Evolutionary conservation across 345 rosid genomes (phyloP), one percentile per base, ranked within the genome.

Genomic region (Isatis tinctoria): DNA sequence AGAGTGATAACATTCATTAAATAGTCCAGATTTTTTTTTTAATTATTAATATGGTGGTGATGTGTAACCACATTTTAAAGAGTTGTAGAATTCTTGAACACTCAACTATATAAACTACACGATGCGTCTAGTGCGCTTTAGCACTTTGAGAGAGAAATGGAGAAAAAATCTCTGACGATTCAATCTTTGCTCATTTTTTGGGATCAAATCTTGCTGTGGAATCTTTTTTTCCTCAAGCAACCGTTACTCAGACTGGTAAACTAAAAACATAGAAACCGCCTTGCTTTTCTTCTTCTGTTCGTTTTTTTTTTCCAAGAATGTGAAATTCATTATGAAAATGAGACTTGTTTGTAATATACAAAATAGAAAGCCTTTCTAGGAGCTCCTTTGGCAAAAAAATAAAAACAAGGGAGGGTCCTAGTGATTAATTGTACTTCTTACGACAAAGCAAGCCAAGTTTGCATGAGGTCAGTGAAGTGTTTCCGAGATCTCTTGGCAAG

Each of bases 171-270:
- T 40, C 37, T 61, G 3, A 82, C 57, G 70, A 83, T 90, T 45
- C 52, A 75, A 4, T 88, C 97, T 54, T 74, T 93, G 60, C 75
- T 90, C 51, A 65, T 93, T 14, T 93, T 90, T 73, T 97, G n/a
- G 93, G 5, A 39, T 93, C 6, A 93, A 93, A 74, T 87, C 97
- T 43, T 90, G 93, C 84, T 87, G 93, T 48, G 98, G 92, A 73
- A 89, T 90, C 60, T n/a, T 89, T 93, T 58, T 86, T 84, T 6
- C 69, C 87, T 82, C 84, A 77, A 1, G 96, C 97, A 6, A 83
- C 89, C 11, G 81, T 88, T 49, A 87, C 91, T 74, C 84, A 87
- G 32, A 86, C 88, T 32, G 96, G 98, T 92, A 78, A 56, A 65
- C 0, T 18, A 26, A 33, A 13, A 43, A 26, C 49, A 26, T 22